Evolutionary conservation across 2,329 filamentous ascomycete genomes (phyloP), one percentile per base, ranked within the genome.

Genomic region (Epichloe gansuensis): DNA sequence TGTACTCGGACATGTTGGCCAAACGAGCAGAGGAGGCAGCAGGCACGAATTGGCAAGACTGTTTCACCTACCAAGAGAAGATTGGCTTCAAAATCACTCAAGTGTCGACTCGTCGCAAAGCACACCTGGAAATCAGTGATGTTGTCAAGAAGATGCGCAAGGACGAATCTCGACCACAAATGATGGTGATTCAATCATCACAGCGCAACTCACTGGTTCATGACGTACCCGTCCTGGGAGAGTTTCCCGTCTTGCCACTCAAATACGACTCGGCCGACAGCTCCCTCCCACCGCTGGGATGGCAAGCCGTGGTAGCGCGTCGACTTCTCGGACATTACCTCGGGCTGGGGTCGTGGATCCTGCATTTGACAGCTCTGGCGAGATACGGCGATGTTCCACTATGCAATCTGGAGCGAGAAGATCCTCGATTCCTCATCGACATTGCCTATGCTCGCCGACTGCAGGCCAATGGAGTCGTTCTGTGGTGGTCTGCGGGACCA

Each of bases 391-490:
- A 97, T 65, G 82, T 98, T 4, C 93, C 93, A 1, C 75, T 99
- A 7, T 97, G 93, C 69, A 98, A 99, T 61, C 73, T 99, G 35
- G 93, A 97, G 66, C 84, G 85, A 44, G 93, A 97, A 59, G 93
- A 98, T 61, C 91, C 93, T 31, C 82, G 89, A 3, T 97, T 93
- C 71, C 72, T 98, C 52, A 98, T 99, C 60, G 93, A 99, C 64
- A 82, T 99, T 52, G 88, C 91, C 0, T 99, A 97, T 65, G 93
- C 93, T 0, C 78, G 94, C 53, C 81, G 91, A 17, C 73, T 99
- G 50, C 89, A 95, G 63, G 85, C 87, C 58, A 95, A 91, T 63
- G 90, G 91, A 53, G 88, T 98, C 1, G 87, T 98, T 5, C 74
- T 99, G 6, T 99, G 93, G 93, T 99, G 93, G 93, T 97, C 91